Base-by-base conservation (phyloP, 768 basidiomycete species). In the Lactarius quietus region DNA sequence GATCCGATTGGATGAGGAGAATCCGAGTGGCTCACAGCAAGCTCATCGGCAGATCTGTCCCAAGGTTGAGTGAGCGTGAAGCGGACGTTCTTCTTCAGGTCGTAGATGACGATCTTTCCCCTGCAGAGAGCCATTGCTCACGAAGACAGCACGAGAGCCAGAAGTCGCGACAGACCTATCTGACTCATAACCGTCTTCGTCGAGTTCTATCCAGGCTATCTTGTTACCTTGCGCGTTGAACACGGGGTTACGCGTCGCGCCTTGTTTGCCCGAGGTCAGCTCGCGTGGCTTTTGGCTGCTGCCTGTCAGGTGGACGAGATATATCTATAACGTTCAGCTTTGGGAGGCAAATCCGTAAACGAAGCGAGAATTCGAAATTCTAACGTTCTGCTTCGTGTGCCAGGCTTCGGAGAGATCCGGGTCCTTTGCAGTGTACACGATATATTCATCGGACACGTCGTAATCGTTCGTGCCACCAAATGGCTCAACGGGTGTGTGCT, bases 331-430 rank as follows among this genome's bases (percentile, higher is more conserved):
- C 14, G 28, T 62, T 48, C 55, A 67, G 39, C 26, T 28, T 61
- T 56, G 39, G 43, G 26, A 35, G 31, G 53, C 23, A 6, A 43
- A 23, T 53, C 6, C 62, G n/a, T 8, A 9, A 33, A 31, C 6
- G 39, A 18, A 29, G 45, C n/a, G 14, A 53, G 35, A 35, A 35
- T 45, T 36, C 72, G 43, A 45, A 35, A 35, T 45, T 36, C 72
- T 48, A 45, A 95, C 89, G 70, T 95, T 88, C 72, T 93, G 90
- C 70, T 92, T 92, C 2, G 96, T 98, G 76, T 98, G 95, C 82
- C 81, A 86, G 0, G 95, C 90, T 51, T 84, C 81, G 15, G 86
- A 85, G 20, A 95, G 81, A 61, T 81, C 71, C 1, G 92, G 89
- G 70, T 96, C 92, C 72, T 95, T 95, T 59, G 93, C 81, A 6